These are phyloP conservation scores for Sporodiniella umbellata DNA, from an alignment of 371 early-diverging fungal genomes.

Conservation along the genomic window DNA sequence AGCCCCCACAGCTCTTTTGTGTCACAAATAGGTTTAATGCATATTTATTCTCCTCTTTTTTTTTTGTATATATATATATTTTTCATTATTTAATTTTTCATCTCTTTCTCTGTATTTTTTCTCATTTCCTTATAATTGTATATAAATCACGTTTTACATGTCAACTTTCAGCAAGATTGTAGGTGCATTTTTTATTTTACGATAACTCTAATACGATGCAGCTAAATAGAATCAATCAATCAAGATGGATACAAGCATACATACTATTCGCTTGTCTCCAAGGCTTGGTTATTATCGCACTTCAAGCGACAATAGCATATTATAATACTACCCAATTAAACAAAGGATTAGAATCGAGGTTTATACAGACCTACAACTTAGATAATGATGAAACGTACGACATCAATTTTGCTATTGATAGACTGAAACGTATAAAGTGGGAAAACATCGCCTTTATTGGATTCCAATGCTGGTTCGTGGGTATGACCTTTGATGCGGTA, in stretches of 20 bases:
- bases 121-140: background rate
- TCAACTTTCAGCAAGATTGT: slow-evolving; percentile 15
- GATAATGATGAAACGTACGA: background rate
- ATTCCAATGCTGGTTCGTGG: slow-evolving; percentile 43
- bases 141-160: background rate
- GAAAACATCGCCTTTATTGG: slow-evolving; percentile 47
- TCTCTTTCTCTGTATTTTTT: background rate
- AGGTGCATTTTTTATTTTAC: background rate
- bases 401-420: slow-evolving; percentile 16
- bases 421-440: slow-evolving; percentile 41
- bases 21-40: background rate
- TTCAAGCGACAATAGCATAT: slow-evolving; percentile 37
- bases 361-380: slow-evolving; percentile 4
- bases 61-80: slow-evolving; percentile 1
- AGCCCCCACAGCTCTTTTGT: background rate
- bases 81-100: background rate
- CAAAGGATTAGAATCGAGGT: slow-evolving; percentile 8
- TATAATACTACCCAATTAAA: slow-evolving; percentile 26
- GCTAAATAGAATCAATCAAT: slow-evolving; percentile 34
- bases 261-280: slow-evolving; percentile 34
- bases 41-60: background rate
- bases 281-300: slow-evolving; percentile 30
- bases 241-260: slow-evolving; percentile 37
- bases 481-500: slow-evolving; percentile 51
- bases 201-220: slow-evolving; percentile 4